Base-by-base conservation (phyloP, 371 early-diverging fungal genomes). In the Mucor plumbeus region DNA sequence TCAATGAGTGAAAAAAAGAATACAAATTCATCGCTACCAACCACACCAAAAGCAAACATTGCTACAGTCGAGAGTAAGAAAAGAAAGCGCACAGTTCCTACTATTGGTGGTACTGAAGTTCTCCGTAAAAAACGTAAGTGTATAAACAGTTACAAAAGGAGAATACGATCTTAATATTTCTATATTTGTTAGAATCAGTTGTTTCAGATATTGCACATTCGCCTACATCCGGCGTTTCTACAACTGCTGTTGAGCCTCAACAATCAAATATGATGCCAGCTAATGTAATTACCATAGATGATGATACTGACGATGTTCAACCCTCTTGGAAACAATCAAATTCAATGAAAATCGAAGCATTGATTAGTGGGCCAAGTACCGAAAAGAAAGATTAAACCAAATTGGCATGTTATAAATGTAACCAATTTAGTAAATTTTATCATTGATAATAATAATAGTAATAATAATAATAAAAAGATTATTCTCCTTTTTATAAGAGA, bases 271-370 rank as follows among this genome's bases (percentile, higher is more conserved):
- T 14, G 14, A 48, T n/a, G 7, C 40, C 54, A 31, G 13, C 17
- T 11, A 50, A 50, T 43, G 67, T 67, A 11, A 67, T 67, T 15
- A 61, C 61, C 0, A 67, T 67, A 33, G 61, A 61, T 31, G 60
- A 31, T 8, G 69, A 64, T 38, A 56, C 54, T 38, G 60, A 67
- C 0, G 44, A 63, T 11, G 47, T 17, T 17, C 11, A 63, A 38
- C 11, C 34, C 11, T 8, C 40, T 40, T 68, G 62, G 64, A 73
- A 67, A 31, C 67, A 66, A 26, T 36, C 72, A 3, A 39, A 63
- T 31, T 71, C 77, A 14, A 77, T 77, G 74, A 73, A 69, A 31
- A 73, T 77, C 15, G 77, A 70, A 33, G 66, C 77, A 7, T 56
- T 77, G 3, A 71, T 77, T 33, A 68, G 65, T 44, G 64, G 67